phyloP scores from a whole-genome alignment of 352 stramenopile species.

The Phytopythium boreale region DNA sequence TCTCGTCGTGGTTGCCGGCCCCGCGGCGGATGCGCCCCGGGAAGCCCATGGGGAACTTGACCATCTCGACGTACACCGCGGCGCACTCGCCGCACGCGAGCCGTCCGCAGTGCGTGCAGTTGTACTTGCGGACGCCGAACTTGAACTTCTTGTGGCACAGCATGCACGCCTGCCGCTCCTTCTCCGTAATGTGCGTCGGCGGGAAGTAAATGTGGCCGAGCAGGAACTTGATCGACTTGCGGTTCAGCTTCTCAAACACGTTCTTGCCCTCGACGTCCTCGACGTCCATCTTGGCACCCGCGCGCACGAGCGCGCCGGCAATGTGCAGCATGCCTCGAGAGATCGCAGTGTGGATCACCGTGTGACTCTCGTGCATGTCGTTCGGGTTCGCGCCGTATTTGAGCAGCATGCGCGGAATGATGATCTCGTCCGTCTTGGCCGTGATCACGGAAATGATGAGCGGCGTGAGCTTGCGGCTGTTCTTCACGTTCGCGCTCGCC shows the following conservation, averaged over 20 bases:
- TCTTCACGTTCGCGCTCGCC: conserved; percentile 83
- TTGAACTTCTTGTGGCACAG: conserved; percentile 85
- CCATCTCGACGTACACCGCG: conserved; percentile 62
- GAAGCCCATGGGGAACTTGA: conserved; percentile 84
- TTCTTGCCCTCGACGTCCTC: conserved; percentile 82
- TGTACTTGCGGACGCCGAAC: conserved; percentile 82
- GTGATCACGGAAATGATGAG: conserved; percentile 88
- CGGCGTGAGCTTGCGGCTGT: conserved; percentile 81
- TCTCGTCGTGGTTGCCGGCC: conserved; percentile 55
- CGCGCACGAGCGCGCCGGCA: conserved; percentile 69
- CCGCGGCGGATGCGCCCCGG: conserved; percentile 69
- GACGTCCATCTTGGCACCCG: conserved; percentile 86
- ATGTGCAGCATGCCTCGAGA: conserved; percentile 62
- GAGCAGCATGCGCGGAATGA: conserved; percentile 85
- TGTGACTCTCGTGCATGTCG: conserved; percentile 87
- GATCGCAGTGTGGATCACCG: conserved; percentile 85
- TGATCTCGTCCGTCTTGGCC: conserved; percentile 77
- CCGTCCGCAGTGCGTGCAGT: conserved; percentile 83
- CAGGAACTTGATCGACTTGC: conserved; percentile 64
- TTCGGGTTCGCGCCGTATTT: conserved; percentile 88
- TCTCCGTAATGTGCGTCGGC: conserved; percentile 84
- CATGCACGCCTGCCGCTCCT: conserved; percentile 83
- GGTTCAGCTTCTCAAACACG: conserved; percentile 83
- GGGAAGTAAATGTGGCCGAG: conserved; percentile 87
- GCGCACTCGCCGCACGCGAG: conserved; percentile 76